phyloP scores from a whole-genome alignment of 2,329 filamentous ascomycete species.

The Ramularia collo-cygni region DNA sequence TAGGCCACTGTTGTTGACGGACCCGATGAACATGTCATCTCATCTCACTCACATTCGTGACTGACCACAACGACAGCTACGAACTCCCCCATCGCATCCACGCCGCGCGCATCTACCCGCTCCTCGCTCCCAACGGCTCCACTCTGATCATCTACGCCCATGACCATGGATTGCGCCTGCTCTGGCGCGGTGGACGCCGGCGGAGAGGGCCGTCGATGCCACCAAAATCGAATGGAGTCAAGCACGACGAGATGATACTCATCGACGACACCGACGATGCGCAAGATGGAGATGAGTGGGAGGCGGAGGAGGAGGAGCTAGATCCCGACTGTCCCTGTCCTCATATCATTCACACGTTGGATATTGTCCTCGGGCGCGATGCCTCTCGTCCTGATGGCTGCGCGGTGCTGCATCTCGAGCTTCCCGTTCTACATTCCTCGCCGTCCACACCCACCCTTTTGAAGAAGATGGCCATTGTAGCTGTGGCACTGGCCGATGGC shows the following conservation, averaged over 20 bases:
- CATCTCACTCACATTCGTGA: conserved; percentile 7
- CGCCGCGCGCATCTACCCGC: conserved; percentile 51
- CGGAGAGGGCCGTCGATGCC: conserved; percentile 7
- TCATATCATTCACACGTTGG: conserved; percentile 47
- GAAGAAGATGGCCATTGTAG: conserved; percentile 41
- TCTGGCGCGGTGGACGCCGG: conserved; percentile 53
- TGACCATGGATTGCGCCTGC: conserved; percentile 49
- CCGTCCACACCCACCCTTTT: conserved; percentile 11
- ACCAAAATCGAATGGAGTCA: conserved; percentile 10
- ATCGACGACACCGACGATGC: conserved; percentile 52
- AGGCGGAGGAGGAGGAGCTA: conserved; percentile 51
- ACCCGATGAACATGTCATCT: no score
- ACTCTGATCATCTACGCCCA: conserved; percentile 56
- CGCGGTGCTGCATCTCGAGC: conserved; percentile 47
- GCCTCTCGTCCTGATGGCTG: no score
- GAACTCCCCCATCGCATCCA: conserved; percentile 53
- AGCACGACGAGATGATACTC: conserved; percentile 46
- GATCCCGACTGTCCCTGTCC: conserved; percentile 51
- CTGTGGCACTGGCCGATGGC: conserved; percentile 50
- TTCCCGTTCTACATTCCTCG: conserved; percentile 35
- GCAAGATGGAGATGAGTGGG: conserved; percentile 38
- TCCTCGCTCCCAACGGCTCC: conserved; percentile 54
- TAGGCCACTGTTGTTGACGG: neutral
- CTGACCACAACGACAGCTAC: conserved; percentile 41
- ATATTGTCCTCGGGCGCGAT: conserved; percentile 48